Evolutionary conservation across 108 stramenopile species (phyloP), one percentile per base, ranked within the genome.

Genomic region (Halocafeteria seosinensis): DNA sequence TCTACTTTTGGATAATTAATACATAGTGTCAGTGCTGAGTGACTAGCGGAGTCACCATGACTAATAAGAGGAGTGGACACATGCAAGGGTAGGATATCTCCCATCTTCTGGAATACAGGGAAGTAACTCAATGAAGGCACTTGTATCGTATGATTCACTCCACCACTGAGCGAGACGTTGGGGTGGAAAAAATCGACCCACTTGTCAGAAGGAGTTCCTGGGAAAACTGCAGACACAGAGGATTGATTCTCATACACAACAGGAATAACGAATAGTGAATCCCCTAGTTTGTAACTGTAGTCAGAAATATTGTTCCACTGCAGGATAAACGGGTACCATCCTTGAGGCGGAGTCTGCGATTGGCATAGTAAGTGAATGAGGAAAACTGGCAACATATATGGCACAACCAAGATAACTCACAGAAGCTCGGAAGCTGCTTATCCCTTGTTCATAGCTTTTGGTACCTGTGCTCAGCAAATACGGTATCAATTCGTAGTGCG

Each of bases 401-500:
- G n/a, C n/a, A n/a, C n/a, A n/a, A n/a, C n/a, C n/a, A n/a, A n/a
- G n/a, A n/a, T n/a, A n/a, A n/a, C n/a, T n/a, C 42, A 6, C 3
- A 30, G 6, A 30, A 3, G 52, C 29, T 5, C 6, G 6, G 6
- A 53, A 30, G 52, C 8, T 9, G 52, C 6, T 6, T 30, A 53
- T 30, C 29, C 9, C 9, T 5, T 27, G 3, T 35, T 8, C 57
- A 35, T 27, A 59, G 21, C 34, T 35, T 2, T 1, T 5, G 17
- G 34, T 13, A 13, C 62, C 62, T 13, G 2, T 4, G 50, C 17
- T 47, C 17, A 37, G 35, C 50, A 63, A 23, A 50, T 63, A 63
- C 50, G 52, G 62, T 33, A 33, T 21, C 50, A 63, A 50, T 33
- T 51, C 50, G 38, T 47, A 47, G 38, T 63, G 62, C n/a, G 42